Conservation (phyloP, 345 rosid genomes). For the Mercurialis annua region DNA sequence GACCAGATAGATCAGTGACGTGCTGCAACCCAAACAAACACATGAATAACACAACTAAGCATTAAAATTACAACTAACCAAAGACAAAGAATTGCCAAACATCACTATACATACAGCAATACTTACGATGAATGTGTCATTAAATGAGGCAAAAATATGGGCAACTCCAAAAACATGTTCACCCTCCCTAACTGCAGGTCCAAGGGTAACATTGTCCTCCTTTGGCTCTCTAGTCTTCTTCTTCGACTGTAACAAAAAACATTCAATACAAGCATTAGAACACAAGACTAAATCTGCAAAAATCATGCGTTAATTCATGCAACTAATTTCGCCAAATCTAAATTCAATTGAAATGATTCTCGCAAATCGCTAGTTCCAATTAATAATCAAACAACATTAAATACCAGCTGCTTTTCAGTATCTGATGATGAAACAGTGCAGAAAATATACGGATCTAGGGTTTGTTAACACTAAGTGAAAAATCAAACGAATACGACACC, state of each 20-base stretch:
- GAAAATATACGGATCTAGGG: background rate
- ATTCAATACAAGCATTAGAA: background rate
- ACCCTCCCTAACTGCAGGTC: conserved; percentile 31
- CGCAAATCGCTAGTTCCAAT: background rate
- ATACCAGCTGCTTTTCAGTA: background rate
- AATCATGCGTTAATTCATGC: too few relatives aligned
- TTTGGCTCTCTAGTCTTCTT: conserved; percentile 33
- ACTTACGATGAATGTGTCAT: conserved; percentile 60
- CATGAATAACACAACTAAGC: background rate
- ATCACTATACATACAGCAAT: background rate
- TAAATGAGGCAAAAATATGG: conserved; percentile 22
- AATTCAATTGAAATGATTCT: background rate
- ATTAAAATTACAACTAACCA: background rate
- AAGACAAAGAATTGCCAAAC: too few relatives aligned
- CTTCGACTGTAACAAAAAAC: conserved; percentile 12
- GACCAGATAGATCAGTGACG: conserved; percentile 85
- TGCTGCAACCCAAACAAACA: conserved; percentile 43
- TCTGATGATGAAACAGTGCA: background rate
- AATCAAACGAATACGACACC: background rate
- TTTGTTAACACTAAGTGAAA: background rate
- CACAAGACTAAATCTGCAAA: background rate
- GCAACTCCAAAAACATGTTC: conserved; percentile 33
- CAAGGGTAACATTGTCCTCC: conserved; percentile 35
- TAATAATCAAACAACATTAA: background rate
- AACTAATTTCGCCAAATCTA: too few relatives aligned